Evolutionary conservation across 805 yeast species (phyloP).

Genomic region (Saccharomycopsis javanensis): DNA sequence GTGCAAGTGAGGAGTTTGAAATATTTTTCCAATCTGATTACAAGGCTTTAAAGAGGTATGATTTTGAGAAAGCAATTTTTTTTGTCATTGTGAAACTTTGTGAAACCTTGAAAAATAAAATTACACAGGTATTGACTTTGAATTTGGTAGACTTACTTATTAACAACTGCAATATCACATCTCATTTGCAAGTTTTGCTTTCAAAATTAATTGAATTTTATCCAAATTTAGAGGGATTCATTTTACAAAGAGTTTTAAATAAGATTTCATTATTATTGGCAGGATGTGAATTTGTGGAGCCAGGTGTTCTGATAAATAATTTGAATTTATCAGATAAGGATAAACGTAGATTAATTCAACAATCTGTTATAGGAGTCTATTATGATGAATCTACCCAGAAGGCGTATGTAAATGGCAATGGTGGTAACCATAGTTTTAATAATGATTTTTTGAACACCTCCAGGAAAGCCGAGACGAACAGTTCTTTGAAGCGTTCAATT

Average conservation of each 20-base stretch:
- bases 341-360: constrained; percentile 7
- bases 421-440: background rate
- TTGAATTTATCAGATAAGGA: constrained; percentile 11
- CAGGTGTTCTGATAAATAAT: constrained; percentile 17
- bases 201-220: constrained; percentile 10
- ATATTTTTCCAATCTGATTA: constrained; percentile 9
- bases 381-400: constrained; percentile 11
- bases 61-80: constrained; percentile 18
- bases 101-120: constrained; percentile 12
- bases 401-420: constrained; percentile 8
- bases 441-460: background rate
- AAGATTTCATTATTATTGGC: constrained; percentile 11
- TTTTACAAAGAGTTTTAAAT: constrained; percentile 11
- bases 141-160: constrained; percentile 14
- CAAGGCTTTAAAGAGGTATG: constrained; percentile 14
- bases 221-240: constrained; percentile 17
- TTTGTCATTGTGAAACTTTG: constrained; percentile 14
- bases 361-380: constrained; percentile 17
- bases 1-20: constrained; percentile 3
- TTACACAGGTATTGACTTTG: constrained; percentile 16
- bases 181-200: constrained; percentile 11
- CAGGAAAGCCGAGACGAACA: background rate
- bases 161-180: constrained; percentile 10
- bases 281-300: constrained; percentile 17
- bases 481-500: background rate